These are phyloP conservation scores for Blastomyces percursus DNA, from an alignment of 2,329 filamentous ascomycete genomes.

Conservation along the genomic window DNA sequence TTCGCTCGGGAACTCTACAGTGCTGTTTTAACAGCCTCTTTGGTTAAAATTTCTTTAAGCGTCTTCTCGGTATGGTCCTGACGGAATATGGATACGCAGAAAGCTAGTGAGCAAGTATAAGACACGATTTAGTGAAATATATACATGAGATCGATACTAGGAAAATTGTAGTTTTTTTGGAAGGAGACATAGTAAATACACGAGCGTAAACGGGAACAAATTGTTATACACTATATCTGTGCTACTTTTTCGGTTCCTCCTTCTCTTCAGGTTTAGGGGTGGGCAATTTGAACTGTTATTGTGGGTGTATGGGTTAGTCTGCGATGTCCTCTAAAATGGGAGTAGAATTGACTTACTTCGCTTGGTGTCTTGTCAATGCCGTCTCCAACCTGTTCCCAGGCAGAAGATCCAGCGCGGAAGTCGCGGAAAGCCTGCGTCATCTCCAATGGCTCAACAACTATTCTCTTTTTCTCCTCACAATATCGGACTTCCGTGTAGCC, in stretches of 20 bases:
- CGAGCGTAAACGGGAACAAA: not conserved
- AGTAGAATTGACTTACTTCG: constrained; percentile 36
- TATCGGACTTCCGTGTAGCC: constrained; percentile 97
- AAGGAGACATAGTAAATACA: not conserved
- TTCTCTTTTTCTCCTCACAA: constrained; percentile 99
- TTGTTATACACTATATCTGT: constrained; percentile 12
- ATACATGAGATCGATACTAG: constrained; percentile 2
- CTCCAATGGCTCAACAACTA: constrained; percentile 94
- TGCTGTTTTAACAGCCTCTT: not conserved
- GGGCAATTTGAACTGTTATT: constrained; percentile 69
- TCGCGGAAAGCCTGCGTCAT: constrained; percentile 97
- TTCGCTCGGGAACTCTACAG: not conserved
- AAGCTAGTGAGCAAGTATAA: not conserved
- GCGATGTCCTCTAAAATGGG: not conserved
- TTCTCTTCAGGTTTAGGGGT: constrained; percentile 90
- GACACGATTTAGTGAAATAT: not conserved
- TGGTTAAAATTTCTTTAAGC: not conserved
- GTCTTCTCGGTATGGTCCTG: not conserved
- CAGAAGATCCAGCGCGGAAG: constrained; percentile 78
- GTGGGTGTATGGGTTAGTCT: constrained; percentile 10
- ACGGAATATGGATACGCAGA: not conserved
- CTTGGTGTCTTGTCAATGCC: constrained; percentile 74
- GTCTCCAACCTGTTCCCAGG: constrained; percentile 58
- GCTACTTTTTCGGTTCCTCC: constrained; percentile 85
- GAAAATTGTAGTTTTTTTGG: not conserved